These are phyloP conservation scores for Anthracocystis walkeri DNA, from an alignment of 1,284 basidiomycete species.

Conservation along the genomic window DNA sequence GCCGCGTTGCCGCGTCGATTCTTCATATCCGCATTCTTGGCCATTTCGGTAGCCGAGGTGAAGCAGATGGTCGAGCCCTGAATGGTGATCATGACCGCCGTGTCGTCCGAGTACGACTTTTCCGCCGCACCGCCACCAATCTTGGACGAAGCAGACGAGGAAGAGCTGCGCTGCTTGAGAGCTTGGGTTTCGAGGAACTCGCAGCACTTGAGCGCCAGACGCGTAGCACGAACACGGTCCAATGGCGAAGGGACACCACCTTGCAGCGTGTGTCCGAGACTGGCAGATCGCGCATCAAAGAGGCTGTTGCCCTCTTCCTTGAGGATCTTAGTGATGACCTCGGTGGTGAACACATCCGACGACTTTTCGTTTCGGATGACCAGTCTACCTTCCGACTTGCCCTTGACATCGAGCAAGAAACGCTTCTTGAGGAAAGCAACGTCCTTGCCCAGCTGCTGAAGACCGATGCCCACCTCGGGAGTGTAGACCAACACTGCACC, in stretches of 20 bases:
- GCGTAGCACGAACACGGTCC: constrained; percentile 90
- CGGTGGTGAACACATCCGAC: constrained; percentile 89
- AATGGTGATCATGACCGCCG: constrained; percentile 90
- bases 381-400: constrained; percentile 90
- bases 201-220: constrained; percentile 92
- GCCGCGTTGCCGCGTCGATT: constrained; percentile 82
- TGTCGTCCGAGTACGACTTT: constrained; percentile 71
- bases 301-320: constrained; percentile 89
- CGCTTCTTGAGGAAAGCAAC: constrained; percentile 89
- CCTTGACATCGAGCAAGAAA: constrained; percentile 86
- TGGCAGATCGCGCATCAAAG: constrained; percentile 94
- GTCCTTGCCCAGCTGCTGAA: constrained; percentile 84
- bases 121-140: constrained; percentile 66
- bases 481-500: constrained; percentile 94
- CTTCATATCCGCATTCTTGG: constrained; percentile 87
- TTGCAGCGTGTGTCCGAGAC: constrained; percentile 94
- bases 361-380: constrained; percentile 85
- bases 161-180: constrained; percentile 58
- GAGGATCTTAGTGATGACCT: constrained; percentile 91
- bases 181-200: constrained; percentile 89
- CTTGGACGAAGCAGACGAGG: constrained; percentile 49
- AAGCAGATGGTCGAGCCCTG: constrained; percentile 83
- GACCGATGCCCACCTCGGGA: constrained; percentile 87
- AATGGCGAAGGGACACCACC: constrained; percentile 93
- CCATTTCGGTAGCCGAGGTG: constrained; percentile 86